Conservation (phyloP, 2,329 filamentous ascomycete genomes). For the Pyrenochaeta sp. region DNA sequence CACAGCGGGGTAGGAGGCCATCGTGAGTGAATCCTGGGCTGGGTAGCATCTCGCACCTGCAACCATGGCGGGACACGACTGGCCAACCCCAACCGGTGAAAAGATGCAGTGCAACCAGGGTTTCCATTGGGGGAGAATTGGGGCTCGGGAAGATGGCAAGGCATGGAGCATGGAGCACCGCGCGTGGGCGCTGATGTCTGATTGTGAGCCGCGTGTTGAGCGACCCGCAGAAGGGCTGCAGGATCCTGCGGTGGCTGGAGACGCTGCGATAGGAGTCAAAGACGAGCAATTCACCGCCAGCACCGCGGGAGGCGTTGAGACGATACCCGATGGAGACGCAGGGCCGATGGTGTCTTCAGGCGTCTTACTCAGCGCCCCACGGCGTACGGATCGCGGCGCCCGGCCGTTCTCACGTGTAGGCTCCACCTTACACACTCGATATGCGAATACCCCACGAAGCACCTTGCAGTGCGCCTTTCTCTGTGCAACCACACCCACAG, state of each 20-base stretch:
- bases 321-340: constrained; percentile 7
- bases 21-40: constrained; percentile 18
- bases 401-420: constrained; percentile 20
- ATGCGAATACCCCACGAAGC: constrained; percentile 6
- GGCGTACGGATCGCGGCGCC: constrained; percentile 5
- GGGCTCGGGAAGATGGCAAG: constrained; percentile 10
- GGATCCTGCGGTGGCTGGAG: constrained; percentile 24
- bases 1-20: constrained; percentile 31
- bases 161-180: too few species aligned
- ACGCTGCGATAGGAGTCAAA: too few species aligned
- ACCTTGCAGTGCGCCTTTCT: too few species aligned
- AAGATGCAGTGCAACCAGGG: constrained; percentile 13
- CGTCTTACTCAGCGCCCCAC: constrained; percentile 26
- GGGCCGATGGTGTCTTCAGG: constrained; percentile 11
- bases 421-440: constrained; percentile 5
- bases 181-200: constrained; percentile 12
- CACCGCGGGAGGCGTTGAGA: constrained; percentile 11
- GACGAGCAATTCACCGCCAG: constrained; percentile 18
- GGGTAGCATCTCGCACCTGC: constrained; percentile 23
- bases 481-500: constrained; percentile 11
- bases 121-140: constrained; percentile 32
- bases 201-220: constrained; percentile 16
- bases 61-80: constrained; percentile 16
- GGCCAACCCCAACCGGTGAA: constrained; percentile 27
- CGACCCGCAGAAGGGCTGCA: constrained; percentile 21